Base-by-base conservation (phyloP, 192 early-diverging fungal species). In the Backusella tarrabulga region DNA sequence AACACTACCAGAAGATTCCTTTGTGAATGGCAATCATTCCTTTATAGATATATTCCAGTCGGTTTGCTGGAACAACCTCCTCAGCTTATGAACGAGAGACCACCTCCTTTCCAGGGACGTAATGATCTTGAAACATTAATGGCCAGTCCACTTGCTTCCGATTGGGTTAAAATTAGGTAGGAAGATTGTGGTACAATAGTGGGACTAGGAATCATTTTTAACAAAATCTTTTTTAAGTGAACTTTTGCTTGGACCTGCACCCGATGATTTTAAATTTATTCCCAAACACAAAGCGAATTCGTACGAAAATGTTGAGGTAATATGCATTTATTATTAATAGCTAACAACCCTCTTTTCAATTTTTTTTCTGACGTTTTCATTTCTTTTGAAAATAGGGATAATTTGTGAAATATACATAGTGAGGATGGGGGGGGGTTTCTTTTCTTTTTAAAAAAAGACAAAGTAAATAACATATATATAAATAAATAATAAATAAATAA, bases 71-170 rank as follows among this genome's bases (percentile, higher is more conserved):
- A 99, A 77, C 92, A 93, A 0, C 82, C 96, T 26, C 97, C 97
- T 67, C 95, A 97, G 77, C 86, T 86, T 73, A 94, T 99, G 78
- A 98, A 97, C 76, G 92, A 97, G 23, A 88, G 97, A n/a, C 95
- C 97, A 34, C 93, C 94, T 32, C 83, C 88, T 7, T 99, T 91
- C 77, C 77, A 85, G n/a, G 97, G 97, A 9, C 85, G 97, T 35
- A 90, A 96, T 77, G 96, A 98, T 9, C 81, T 97, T n/a, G 97
- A 99, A 84, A 99, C 97, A 1, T 83, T 99, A 74, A 93, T 99
- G 95, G 95, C 92, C 19, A 95, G 93, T 67, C 77, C 89, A n/a
- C 85, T 87, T 68, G 88, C 88, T 4, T 74, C 80, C 26, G 97
- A 98, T 83, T 99, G 97, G 97, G 89, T 99, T 77, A 95, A 97